Evolutionary conservation across 2,329 filamentous ascomycete genomes (phyloP).

Genomic region (Aspergillus novofumigatus): DNA sequence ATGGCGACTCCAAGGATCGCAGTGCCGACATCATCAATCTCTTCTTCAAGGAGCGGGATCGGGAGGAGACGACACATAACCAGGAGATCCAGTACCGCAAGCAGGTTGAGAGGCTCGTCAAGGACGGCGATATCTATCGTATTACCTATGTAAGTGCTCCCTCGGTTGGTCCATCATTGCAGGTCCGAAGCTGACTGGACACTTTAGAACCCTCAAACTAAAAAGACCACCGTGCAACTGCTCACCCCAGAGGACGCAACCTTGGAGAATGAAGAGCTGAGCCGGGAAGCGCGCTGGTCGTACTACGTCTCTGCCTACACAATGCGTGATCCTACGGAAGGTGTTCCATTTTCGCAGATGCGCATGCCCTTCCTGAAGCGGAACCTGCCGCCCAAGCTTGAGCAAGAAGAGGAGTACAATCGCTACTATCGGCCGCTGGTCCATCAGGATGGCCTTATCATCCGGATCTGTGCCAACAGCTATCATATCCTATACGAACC

Average conservation of each 20-base stretch:
- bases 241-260: slow-evolving; percentile 81
- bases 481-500: slow-evolving; percentile 76
- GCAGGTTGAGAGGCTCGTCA: slow-evolving; percentile 86
- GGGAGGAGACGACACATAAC: slow-evolving; percentile 82
- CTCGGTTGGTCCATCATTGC: background rate
- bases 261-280: slow-evolving; percentile 69
- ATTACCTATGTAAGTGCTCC: slow-evolving; percentile 75
- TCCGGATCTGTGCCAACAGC: slow-evolving; percentile 72
- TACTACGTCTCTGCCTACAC: slow-evolving; percentile 94
- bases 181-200: slow-evolving; percentile 22
- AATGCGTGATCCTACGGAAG: slow-evolving; percentile 82
- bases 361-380: slow-evolving; percentile 67
- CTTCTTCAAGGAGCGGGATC: slow-evolving; percentile 76
- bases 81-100: slow-evolving; percentile 87
- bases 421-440: slow-evolving; percentile 52
- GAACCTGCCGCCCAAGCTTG: slow-evolving; percentile 62
- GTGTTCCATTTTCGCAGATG: slow-evolving; percentile 61
- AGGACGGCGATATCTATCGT: slow-evolving; percentile 87
- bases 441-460: slow-evolving; percentile 63
- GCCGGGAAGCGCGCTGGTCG: slow-evolving; percentile 68
- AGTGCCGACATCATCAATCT: slow-evolving; percentile 84
- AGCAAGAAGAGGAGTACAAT: slow-evolving; percentile 58
- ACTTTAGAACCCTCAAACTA: slow-evolving; percentile 58
- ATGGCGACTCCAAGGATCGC: slow-evolving; percentile 85
- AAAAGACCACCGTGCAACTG: slow-evolving; percentile 70